Evolutionary conservation across 1,139 yeast genomes (phyloP).

Genomic region (Arxiozyma heterogenica): DNA sequence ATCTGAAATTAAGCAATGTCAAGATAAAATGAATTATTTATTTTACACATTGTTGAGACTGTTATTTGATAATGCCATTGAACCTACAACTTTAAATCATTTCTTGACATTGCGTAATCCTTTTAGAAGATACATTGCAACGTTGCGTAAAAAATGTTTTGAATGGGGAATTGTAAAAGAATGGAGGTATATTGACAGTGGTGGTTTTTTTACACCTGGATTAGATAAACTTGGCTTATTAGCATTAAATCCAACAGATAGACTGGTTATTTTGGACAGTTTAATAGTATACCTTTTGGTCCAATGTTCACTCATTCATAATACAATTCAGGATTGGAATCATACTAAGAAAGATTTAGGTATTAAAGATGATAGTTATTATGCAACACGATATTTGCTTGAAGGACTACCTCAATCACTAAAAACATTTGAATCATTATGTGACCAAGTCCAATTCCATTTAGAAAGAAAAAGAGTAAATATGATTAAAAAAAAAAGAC

Average conservation of each 20-base stretch:
- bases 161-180: conserved; percentile 40
- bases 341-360: conserved; percentile 25
- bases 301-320: conserved; percentile 38
- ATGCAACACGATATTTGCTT: conserved; percentile 21
- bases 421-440: conserved; percentile 16
- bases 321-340: conserved; percentile 28
- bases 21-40: conserved; percentile 24
- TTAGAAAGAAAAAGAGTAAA: conserved; percentile 16
- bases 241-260: conserved; percentile 39
- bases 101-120: conserved; percentile 33
- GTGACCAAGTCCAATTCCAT: conserved; percentile 18
- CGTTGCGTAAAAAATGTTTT: conserved; percentile 27
- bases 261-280: conserved; percentile 40
- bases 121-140: conserved; percentile 9
- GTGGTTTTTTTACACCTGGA: conserved; percentile 30
- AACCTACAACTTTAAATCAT: conserved; percentile 2
- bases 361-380: conserved; percentile 14
- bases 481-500: conserved; percentile 13
- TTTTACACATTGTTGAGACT: conserved; percentile 19
- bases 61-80: conserved; percentile 10
- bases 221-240: conserved; percentile 39
- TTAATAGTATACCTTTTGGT: conserved; percentile 42
- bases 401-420: conserved; percentile 19
- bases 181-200: conserved; percentile 33
- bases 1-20: conserved; percentile 10